Evolutionary conservation across 2,329 filamentous ascomycete genomes (phyloP).

Genomic region (Metarhizium humberi): DNA sequence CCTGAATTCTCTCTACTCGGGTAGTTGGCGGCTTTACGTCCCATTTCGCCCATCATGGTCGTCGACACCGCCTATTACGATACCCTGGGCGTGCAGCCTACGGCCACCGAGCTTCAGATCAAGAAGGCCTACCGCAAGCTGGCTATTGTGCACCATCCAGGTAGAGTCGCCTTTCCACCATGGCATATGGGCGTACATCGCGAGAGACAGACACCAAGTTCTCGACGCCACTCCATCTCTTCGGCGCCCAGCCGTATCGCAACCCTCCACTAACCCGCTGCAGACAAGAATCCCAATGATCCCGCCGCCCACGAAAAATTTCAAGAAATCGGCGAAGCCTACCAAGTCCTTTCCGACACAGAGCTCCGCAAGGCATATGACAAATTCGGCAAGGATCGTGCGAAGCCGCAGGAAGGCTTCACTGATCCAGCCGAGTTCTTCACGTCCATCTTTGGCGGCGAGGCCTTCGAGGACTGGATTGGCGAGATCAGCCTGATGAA

Average conservation of each 20-base stretch:
- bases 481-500: constrained; percentile 98
- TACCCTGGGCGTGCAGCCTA: constrained; percentile 72
- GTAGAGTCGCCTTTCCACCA: constrained; percentile 32
- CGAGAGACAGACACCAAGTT: background rate
- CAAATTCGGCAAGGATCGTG: constrained; percentile 92
- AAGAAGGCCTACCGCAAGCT: constrained; percentile 95
- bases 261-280: background rate
- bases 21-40: background rate
- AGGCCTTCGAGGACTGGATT: constrained; percentile 92
- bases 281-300: constrained; percentile 97
- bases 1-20: background rate
- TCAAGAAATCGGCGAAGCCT: constrained; percentile 71
- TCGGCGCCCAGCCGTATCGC: background rate
- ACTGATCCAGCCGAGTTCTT: constrained; percentile 97
- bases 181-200: background rate
- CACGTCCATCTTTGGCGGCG: constrained; percentile 94
- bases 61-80: constrained; percentile 87
- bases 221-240: constrained; percentile 1
- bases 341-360: constrained; percentile 76
- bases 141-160: constrained; percentile 87
- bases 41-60: constrained; percentile 52
- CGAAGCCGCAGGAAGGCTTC: constrained; percentile 84
- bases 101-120: constrained; percentile 83
- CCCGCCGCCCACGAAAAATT: constrained; percentile 91
- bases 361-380: constrained; percentile 89